These are phyloP conservation scores for Pisolithus marmoratus DNA, from an alignment of 768 basidiomycete genomes.

Conservation along the genomic window DNA sequence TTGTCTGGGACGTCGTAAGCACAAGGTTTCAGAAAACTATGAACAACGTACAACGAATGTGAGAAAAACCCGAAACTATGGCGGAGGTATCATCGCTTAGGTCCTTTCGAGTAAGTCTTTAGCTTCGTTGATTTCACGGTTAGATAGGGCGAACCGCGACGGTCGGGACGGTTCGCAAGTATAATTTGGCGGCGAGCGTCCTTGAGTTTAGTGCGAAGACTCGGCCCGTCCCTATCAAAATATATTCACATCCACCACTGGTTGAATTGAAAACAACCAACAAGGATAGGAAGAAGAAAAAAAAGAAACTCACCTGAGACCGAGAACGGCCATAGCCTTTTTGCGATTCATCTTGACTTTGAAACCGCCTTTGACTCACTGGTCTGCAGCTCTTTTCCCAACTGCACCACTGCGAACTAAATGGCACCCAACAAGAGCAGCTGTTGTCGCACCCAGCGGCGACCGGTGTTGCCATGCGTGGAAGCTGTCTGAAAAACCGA, in stretches of 20 bases:
- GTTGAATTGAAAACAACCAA: background rate
- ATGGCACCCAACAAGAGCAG: constrained; percentile 69
- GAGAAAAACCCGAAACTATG: constrained; percentile 4
- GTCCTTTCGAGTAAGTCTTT: constrained; percentile 86
- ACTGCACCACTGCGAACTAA: constrained; percentile 59
- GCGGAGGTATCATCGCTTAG: constrained; percentile 25
- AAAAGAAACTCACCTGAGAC: constrained; percentile 70
- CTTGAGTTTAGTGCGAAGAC: constrained; percentile 73
- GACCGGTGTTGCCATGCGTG: constrained; percentile 69
- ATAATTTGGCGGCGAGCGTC: constrained; percentile 96
- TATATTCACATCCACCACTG: background rate
- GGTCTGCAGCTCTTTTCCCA: constrained; percentile 57
- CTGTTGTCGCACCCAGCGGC: constrained; percentile 69
- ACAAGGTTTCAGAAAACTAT: background rate
- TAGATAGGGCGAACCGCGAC: constrained; percentile 96
- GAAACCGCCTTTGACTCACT: constrained; percentile 94
- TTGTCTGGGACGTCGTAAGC: constrained; percentile 3
- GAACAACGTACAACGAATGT: background rate
- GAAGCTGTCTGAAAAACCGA: background rate
- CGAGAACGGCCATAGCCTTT: constrained; percentile 88
- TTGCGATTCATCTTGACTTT: constrained; percentile 92
- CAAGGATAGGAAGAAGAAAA: no score
- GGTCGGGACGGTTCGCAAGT: constrained; percentile 97
- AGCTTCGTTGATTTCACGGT: constrained; percentile 98
- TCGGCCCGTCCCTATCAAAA: constrained; percentile 66